Evolutionary conservation across 2,329 filamentous ascomycete species (phyloP), one percentile per base, ranked within the genome.

Genomic region (Penicillium expansum): DNA sequence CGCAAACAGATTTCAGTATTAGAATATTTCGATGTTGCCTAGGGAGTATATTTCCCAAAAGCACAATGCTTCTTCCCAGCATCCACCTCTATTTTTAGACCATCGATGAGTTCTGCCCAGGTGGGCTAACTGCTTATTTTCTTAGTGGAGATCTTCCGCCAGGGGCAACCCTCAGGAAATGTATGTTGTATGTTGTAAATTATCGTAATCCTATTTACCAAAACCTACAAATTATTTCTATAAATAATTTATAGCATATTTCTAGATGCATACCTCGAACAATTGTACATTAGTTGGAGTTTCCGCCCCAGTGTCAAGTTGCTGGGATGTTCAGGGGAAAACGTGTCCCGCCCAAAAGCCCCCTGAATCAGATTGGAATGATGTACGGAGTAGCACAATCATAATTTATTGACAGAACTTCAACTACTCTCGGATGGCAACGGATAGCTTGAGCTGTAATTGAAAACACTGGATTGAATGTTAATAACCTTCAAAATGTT

Each of bases 401-500:
- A 30, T 18, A 3, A 24, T 14, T 18, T 2, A n/a, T 22, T 5
- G 13, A 33, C 37, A 44, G 14, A 6, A 20, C 10, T 18, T 20
- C 14, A 27, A 35, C 11, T 16, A 32, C 29, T 24, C 8, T n/a
- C 41, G 41, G 50, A 52, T 38, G 9, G 5, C 13, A 11, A 54
- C 24, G 33, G 52, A 24, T 39, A 54, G 43, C 4, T 48, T 39
- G 3, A 51, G 11, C 7, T 33, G 4, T 18, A 24, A 6, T 24
- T 18, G 16, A 6, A 44, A 9, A 51, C 24, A 32, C 18, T 13
- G 5, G 9, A 50, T 30, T 27, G n/a, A 51, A 7, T 13, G 22
- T 18, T 18, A n/a, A 16, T 27, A 54, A 33, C 63, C 5, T 64
- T 30, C 66, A 32, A 24, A 18, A 24, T 22, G 41, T 20, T 47